Base-by-base conservation (phyloP, 345 rosid genomes). In the Trapa bicornis region DNA sequence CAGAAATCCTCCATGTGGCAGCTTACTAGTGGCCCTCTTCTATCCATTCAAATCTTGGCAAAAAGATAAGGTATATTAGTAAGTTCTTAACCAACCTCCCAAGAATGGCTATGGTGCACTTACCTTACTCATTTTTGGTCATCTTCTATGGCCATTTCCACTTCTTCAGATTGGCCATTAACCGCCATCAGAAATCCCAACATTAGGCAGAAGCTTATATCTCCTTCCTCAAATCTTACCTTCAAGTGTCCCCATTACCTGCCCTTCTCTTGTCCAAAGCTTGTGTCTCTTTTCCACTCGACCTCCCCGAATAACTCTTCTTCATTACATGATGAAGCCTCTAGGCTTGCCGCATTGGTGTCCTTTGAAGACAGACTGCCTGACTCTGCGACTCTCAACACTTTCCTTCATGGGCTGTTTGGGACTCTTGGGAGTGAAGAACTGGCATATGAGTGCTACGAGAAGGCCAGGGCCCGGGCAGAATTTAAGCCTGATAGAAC, bases 381-480 rank as follows among this genome's bases (percentile, higher is more conserved):
- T 3, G 87, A 71, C 37, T 65, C 75, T 0, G 68, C 73, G 16
- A 78, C 68, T 54, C 72, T 83, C 37, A 84, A 87, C 69, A 71
- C 67, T 13, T 80, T 82, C 37, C 67, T 89, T 53, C 69, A 77
- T 29, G 78, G 79, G 65, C 67, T 83, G 32, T 76, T 87, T 32
- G 74, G 37, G 65, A 82, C 85, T 74, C 83, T 83, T 12, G 76
- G 68, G 48, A 78, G 71, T 2, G 81, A 76, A 14, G 71, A 75
- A 14, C 41, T 82, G 3, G 89, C 86, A 6, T 80, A 70, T 33
- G 87, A 81, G 52, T 85, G 76, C 70, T 86, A 85, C 73, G 75
- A 77, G 80, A 80, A 87, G 79, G 91, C 86, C 15, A 86, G 83
- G 72, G 79, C 80, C 62, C 76, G 57, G 65, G 72, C 82, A 2